Evolutionary conservation across 495 filamentous ascomycete genomes (phyloP), one percentile per base, ranked within the genome.

Genomic region (Darksidea phi): DNA sequence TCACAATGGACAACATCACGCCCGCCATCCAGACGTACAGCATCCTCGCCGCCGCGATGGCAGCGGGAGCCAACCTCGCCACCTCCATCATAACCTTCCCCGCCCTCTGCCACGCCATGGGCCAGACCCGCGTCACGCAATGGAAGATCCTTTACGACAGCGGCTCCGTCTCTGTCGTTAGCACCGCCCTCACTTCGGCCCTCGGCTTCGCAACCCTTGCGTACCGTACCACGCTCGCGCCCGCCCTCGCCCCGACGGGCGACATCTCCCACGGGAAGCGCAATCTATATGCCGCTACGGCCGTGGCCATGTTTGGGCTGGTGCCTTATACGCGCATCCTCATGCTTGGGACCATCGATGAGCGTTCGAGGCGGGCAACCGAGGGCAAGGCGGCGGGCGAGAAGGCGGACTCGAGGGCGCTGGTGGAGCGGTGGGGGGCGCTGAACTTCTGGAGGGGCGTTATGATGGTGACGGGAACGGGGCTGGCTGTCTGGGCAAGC

Each of bases 361-460:
- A 24, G 47, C 37, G 57, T 53, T 34, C 34, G 53, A 11, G 23
- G 47, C 49, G 53, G 37, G 61, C 53, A 20, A 41, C 34, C 0
- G 23, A 21, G 24, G 3, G n/a, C 46, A 25, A 13, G 3, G 38
- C 6, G 38, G 15, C 36, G 4, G 53, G 20, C n/a, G 59, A 42
- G 6, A 20, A 32, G 17, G 32, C 20, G 26, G 53, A 36, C 18
- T 32, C 32, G 42, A 18, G 54, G 37, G 51, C 21, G 42, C 34
- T 63, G 53, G 61, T 63, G 34, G 21, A 38, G 53, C 15, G n/a
- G 32, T 63, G 61, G 61, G 61, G 53, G 28, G 34, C 13, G 13
- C 52, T 24, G 36, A 53, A 42, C 45, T 38, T 58, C 23, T 12
- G 47, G 15, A 25, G 61, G 26, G 61, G 53, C 11, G 5, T 23